Percentiles rank a stretch among this genome's conserved stretches.
Evolutionary conservation across 805 yeast genomes (phyloP).

Genomic region (Starmerella tilneyi): DNA sequence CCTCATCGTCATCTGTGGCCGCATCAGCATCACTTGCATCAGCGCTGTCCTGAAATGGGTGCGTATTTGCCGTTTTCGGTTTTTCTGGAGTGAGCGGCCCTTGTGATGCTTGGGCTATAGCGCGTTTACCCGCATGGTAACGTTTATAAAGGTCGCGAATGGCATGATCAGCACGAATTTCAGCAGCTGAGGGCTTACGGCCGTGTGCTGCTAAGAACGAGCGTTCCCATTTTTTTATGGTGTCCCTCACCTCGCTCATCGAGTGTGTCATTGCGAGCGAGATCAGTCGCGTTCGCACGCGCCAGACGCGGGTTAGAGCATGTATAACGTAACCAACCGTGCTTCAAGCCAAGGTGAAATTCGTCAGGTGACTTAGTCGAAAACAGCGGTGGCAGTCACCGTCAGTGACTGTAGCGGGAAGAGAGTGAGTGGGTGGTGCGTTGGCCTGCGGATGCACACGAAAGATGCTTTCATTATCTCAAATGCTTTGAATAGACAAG

Average conservation of each 20-base stretch:
- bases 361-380: no score
- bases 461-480: slow-evolving; percentile 3
- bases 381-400: no score
- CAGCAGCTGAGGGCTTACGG: slow-evolving; percentile 19
- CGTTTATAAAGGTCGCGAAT: slow-evolving; percentile 15
- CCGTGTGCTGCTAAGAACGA: slow-evolving; percentile 13
- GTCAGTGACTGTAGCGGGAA: no score
- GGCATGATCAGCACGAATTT: slow-evolving; percentile 16
- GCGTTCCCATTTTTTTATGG: slow-evolving; percentile 22
- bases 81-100: slow-evolving; percentile 6
- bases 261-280: not conserved
- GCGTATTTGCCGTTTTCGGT: not conserved
- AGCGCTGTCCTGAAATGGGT: no score
- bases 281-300: not conserved
- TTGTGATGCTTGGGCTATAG: not conserved
- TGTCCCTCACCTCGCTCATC: slow-evolving; percentile 12
- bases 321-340: no score
- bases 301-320: no score
- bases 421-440: not conserved
- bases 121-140: slow-evolving; percentile 11
- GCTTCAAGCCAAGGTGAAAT: no score
- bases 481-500: slow-evolving; percentile 13
- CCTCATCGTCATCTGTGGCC: slow-evolving; percentile 10
- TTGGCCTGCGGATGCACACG: slow-evolving; percentile 4
- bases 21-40: not conserved